These are phyloP conservation scores for Candida silvicultrix DNA, from an alignment of 805 yeast genomes.

Conservation along the genomic window DNA sequence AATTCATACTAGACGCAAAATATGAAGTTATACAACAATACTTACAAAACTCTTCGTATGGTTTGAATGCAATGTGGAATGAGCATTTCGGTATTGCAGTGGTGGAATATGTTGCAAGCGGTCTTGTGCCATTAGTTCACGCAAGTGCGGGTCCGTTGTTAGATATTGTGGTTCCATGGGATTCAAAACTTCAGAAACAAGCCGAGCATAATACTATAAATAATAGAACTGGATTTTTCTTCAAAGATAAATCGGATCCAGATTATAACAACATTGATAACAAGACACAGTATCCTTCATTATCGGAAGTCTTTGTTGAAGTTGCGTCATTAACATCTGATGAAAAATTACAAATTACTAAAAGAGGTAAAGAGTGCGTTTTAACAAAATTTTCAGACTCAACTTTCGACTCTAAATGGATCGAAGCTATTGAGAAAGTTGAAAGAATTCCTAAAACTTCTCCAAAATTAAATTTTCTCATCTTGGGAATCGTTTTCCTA, in stretches of 20 bases:
- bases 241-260: conserved; percentile 66
- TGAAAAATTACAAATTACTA: conserved; percentile 35
- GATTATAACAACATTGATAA: conserved; percentile 36
- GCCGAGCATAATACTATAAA: conserved; percentile 25
- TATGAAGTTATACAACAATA: conserved; percentile 53
- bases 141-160: conserved; percentile 92
- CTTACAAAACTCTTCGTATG: conserved; percentile 56
- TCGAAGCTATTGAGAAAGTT: conserved; percentile 12
- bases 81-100: conserved; percentile 98
- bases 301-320: conserved; percentile 42
- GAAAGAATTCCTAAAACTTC: background rate
- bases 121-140: conserved; percentile 83
- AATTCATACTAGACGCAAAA: conserved; percentile 68
- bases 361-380: conserved; percentile 39
- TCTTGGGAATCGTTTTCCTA: background rate
- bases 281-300: conserved; percentile 32
- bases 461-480: background rate
- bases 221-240: conserved; percentile 72
- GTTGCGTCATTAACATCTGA: conserved; percentile 33
- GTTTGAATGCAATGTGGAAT: conserved; percentile 98
- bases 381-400: conserved; percentile 54
- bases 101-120: conserved; percentile 85
- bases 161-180: conserved; percentile 72
- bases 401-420: conserved; percentile 53
- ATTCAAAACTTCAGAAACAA: conserved; percentile 23